phyloP scores from a whole-genome alignment of 139 green algal genomes.

The Ettlia oleoabundans region DNA sequence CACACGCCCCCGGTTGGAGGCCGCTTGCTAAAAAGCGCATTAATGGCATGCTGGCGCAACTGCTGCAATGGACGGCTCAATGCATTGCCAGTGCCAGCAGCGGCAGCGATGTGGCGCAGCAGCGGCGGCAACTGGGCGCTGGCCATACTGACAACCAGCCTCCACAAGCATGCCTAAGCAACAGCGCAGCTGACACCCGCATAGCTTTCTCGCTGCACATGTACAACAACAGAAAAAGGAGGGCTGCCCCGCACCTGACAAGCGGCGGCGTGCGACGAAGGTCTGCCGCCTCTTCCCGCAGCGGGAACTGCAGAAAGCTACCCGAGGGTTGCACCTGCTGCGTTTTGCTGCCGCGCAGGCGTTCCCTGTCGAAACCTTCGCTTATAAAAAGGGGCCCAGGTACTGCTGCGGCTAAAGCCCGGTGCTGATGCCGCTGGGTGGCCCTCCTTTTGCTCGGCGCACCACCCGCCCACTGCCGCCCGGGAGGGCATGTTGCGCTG shows the following conservation, averaged over 20 bases:
- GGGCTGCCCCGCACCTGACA: neutral
- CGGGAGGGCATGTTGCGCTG: too few species aligned
- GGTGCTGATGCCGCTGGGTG: conserved; percentile 1
- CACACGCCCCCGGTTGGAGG: too few species aligned
- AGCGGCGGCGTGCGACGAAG: conserved; percentile 23
- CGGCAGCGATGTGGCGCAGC: too few species aligned
- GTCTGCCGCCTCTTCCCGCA: conserved; percentile 15
- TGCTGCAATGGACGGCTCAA: too few species aligned
- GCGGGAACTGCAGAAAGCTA: conserved; percentile 33
- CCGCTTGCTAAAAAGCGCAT: too few species aligned
- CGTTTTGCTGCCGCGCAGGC: neutral
- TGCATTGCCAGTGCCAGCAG: too few species aligned
- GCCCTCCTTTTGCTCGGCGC: neutral
- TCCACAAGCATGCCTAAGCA: too few species aligned
- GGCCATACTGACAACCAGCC: too few species aligned
- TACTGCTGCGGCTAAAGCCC: neutral
- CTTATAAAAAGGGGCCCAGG: conserved; percentile 29
- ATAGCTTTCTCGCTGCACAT: too few species aligned
- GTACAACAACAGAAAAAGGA: neutral
- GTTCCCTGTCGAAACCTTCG: conserved; percentile 6
- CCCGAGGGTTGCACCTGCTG: conserved; percentile 23
- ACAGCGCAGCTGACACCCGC: too few species aligned
- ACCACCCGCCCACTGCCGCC: neutral
- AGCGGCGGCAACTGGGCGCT: too few species aligned
- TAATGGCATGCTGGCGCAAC: too few species aligned